These are phyloP conservation scores for Rhodotorula babjevae DNA, from an alignment of 768 basidiomycete genomes.

Conservation along the genomic window DNA sequence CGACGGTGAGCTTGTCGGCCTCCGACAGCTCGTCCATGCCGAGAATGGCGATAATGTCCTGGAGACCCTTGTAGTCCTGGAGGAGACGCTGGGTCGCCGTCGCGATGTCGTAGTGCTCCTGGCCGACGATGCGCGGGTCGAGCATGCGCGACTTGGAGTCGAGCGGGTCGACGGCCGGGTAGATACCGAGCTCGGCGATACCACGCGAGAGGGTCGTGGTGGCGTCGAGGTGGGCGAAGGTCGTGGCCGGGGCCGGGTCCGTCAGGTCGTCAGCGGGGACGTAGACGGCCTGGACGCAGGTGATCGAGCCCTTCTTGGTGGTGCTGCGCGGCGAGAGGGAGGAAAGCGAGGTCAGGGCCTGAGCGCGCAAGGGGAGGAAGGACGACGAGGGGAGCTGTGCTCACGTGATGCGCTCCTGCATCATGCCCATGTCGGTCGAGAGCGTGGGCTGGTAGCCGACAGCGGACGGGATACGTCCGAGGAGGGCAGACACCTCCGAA, in stretches of 20 bases:
- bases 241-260: slow-evolving; percentile 98
- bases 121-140: slow-evolving; percentile 94
- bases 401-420: slow-evolving; percentile 89
- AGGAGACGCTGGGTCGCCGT: slow-evolving; percentile 94
- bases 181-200: slow-evolving; percentile 81
- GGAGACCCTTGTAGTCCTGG: slow-evolving; percentile 58
- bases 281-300: slow-evolving; percentile 99
- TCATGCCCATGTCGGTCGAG: slow-evolving; percentile 99
- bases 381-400: neutral
- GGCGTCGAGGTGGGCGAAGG: slow-evolving; percentile 99
- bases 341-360: neutral
- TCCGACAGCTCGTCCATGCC: slow-evolving; percentile 99
- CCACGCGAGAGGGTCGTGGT: slow-evolving; percentile 98
- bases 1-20: slow-evolving; percentile 98
- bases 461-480: slow-evolving; percentile 99
- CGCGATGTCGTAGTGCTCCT: slow-evolving; percentile 92
- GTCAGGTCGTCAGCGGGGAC: slow-evolving; percentile 99
- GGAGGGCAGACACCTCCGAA: slow-evolving; percentile 98
- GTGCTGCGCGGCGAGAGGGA: slow-evolving; percentile 57
- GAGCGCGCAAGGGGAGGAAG: neutral
- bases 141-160: slow-evolving; percentile 99
- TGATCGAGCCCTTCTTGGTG: slow-evolving; percentile 99
- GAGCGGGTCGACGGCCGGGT: slow-evolving; percentile 98
- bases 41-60: slow-evolving; percentile 98
- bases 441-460: slow-evolving; percentile 99